Conservation (phyloP, 768 basidiomycete species). For the Tulasnella sp. region DNA sequence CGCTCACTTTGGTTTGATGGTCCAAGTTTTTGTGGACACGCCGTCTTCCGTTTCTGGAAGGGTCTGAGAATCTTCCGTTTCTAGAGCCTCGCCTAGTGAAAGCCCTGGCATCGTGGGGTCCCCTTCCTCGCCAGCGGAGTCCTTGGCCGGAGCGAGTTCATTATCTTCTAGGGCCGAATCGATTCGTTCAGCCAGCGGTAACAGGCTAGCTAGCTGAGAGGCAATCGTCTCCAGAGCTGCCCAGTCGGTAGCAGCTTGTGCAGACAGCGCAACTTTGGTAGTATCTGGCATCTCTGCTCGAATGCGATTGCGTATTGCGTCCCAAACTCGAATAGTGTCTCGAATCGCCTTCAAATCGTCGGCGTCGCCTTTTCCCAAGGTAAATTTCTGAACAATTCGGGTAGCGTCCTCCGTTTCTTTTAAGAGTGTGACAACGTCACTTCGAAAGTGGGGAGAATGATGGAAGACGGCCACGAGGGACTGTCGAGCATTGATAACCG, state of each 20-base stretch:
- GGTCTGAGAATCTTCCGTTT: not conserved
- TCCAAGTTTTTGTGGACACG: conserved; percentile 39
- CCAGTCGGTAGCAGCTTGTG: not conserved
- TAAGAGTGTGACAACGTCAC: conserved; percentile 57
- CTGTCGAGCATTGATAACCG: conserved; percentile 70
- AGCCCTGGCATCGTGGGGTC: conserved; percentile 25
- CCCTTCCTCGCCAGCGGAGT: conserved; percentile 33
- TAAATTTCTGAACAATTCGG: conserved; percentile 73
- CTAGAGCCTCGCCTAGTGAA: conserved; percentile 3
- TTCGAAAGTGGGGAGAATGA: conserved; percentile 56
- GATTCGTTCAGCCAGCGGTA: conserved; percentile 56
- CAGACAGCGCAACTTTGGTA: not conserved
- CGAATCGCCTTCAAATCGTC: conserved; percentile 64
- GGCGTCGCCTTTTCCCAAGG: conserved; percentile 62
- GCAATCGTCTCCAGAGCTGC: not conserved
- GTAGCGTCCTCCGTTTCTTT: conserved; percentile 62
- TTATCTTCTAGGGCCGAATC: conserved; percentile 45
- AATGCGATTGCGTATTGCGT: conserved; percentile 44
- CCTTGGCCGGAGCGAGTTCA: conserved; percentile 34
- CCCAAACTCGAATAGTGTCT: conserved; percentile 60
- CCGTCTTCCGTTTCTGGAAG: not conserved
- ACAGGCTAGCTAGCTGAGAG: conserved; percentile 41
- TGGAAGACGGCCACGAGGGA: conserved; percentile 71
- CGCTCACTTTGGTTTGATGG: conserved; percentile 63
- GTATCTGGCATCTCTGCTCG: conserved; percentile 24